A percentile compares a stretch with the other conserved stretches of the same genome.
phyloP scores from a whole-genome alignment of 306 rosid species.

The Comarum palustre region DNA sequence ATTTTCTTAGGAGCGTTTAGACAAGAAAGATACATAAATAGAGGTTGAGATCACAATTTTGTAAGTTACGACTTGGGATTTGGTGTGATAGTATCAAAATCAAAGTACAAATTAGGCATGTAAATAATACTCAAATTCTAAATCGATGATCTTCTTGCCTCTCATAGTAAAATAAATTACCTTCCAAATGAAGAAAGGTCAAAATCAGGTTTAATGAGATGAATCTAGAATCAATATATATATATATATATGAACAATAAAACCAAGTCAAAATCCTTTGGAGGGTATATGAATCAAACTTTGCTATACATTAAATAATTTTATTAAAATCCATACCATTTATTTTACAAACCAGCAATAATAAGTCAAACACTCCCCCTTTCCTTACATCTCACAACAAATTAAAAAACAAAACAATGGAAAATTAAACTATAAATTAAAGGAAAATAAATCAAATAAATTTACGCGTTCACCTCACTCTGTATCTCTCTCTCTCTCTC shows the following conservation, averaged over 20 bases:
- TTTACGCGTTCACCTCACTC: slow-evolving; percentile 40
- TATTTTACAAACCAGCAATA: background rate
- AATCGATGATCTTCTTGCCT: no score
- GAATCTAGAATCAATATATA: background rate
- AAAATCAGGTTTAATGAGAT: background rate
- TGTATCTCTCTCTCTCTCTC: slow-evolving; percentile 11
- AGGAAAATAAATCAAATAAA: background rate
- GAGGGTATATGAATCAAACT: background rate
- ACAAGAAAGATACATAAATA: background rate
- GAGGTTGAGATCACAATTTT: background rate
- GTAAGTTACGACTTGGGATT: background rate
- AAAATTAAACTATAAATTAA: background rate
- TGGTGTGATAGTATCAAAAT: background rate
- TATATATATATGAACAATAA: no score
- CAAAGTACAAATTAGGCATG: fast-evolving
- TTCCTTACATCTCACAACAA: slow-evolving; percentile 5
- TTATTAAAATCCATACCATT: background rate
- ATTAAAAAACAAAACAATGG: background rate
- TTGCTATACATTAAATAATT: background rate
- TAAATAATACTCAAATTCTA: background rate
- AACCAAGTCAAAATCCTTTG: background rate
- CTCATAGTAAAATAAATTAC: background rate
- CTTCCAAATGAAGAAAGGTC: background rate
- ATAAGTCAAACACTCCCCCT: background rate
- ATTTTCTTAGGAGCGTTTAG: background rate